phyloP scores from a whole-genome alignment of 2,329 filamentous ascomycete species.

The Colletotrichum lentis region DNA sequence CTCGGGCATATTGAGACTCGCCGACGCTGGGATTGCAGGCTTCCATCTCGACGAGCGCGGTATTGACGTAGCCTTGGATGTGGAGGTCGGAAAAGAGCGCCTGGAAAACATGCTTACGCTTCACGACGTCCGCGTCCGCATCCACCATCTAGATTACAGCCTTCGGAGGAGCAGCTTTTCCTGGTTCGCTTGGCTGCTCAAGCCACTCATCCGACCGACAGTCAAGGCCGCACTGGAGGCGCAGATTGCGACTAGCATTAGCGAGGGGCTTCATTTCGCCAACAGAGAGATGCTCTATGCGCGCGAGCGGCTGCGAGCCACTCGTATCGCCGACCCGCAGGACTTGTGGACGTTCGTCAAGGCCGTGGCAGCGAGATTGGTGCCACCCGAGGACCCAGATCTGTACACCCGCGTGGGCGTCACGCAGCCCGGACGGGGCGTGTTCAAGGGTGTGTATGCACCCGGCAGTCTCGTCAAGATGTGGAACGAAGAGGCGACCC shows the following conservation, averaged over 20 bases:
- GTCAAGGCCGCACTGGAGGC: conserved; percentile 81
- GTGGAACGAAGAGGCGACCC: conserved; percentile 82
- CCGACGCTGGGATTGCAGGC: conserved; percentile 84
- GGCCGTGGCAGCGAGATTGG: conserved; percentile 79
- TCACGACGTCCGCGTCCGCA: conserved; percentile 76
- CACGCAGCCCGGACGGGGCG: conserved; percentile 58
- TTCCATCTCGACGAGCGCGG: conserved; percentile 87
- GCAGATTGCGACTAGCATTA: conserved; percentile 77
- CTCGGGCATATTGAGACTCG: conserved; percentile 75
- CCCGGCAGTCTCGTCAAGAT: conserved; percentile 88
- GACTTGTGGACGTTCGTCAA: conserved; percentile 84
- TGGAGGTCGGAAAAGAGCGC: conserved; percentile 80
- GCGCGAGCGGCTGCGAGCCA: conserved; percentile 84
- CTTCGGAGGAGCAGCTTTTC: conserved; percentile 78
- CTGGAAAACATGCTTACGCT: conserved; percentile 85
- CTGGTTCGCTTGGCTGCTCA: conserved; percentile 82
- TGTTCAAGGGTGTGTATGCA: conserved; percentile 86
- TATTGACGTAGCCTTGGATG: conserved; percentile 83
- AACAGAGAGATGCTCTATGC: conserved; percentile 91
- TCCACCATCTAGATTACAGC: conserved; percentile 86
- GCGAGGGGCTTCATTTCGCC: conserved; percentile 72
- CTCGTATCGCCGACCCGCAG: conserved; percentile 80
- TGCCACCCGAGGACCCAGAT: conserved; percentile 77
- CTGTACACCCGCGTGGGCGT: conserved; percentile 78
- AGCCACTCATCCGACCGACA: conserved; percentile 82